These are phyloP conservation scores for Lecanicillium sp. DNA, from an alignment of 2,329 filamentous ascomycete genomes.

Conservation along the genomic window DNA sequence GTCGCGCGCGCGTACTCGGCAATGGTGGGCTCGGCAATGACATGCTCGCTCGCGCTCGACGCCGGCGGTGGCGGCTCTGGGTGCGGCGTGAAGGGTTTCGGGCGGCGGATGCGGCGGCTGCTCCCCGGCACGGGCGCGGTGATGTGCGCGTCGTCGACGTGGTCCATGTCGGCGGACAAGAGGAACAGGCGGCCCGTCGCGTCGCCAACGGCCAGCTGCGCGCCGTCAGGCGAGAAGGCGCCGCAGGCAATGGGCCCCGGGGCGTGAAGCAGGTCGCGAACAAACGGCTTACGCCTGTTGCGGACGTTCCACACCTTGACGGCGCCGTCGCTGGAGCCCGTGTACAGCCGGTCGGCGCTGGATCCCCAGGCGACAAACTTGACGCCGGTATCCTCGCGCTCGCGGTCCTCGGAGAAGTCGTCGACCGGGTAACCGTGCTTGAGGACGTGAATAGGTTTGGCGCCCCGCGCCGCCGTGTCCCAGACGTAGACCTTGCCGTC, in stretches of 20 bases:
- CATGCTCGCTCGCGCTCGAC: conserved; percentile 11
- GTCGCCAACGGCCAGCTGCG: conserved; percentile 51
- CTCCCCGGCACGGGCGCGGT: conserved; percentile 26
- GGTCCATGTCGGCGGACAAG: conserved; percentile 39
- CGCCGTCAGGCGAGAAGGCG: conserved; percentile 48
- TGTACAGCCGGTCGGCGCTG: conserved; percentile 51
- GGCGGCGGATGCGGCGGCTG: conserved; percentile 31
- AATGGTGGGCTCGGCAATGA: conserved; percentile 10
- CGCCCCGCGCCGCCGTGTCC: conserved; percentile 46
- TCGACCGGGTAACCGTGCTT: conserved; percentile 40
- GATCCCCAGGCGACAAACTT: conserved; percentile 58
- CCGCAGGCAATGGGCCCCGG: conserved; percentile 51
- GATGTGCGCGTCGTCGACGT: conserved; percentile 26
- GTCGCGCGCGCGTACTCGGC: conserved; percentile 17
- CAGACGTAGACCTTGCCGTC: conserved; percentile 56
- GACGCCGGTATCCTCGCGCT: conserved; percentile 52
- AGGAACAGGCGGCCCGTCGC: conserved; percentile 53
- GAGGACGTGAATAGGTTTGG: conserved; percentile 48
- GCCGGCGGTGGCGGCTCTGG: conserved; percentile 36
- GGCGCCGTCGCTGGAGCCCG: conserved; percentile 54
- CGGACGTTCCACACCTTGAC: conserved; percentile 58
- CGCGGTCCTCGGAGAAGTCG: conserved; percentile 35
- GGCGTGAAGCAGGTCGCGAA: conserved; percentile 46
- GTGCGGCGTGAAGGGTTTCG: conserved; percentile 43
- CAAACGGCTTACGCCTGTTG: conserved; percentile 31